phyloP scores from a whole-genome alignment of 2,329 filamentous ascomycete species.

The Venturia carpophila region DNA sequence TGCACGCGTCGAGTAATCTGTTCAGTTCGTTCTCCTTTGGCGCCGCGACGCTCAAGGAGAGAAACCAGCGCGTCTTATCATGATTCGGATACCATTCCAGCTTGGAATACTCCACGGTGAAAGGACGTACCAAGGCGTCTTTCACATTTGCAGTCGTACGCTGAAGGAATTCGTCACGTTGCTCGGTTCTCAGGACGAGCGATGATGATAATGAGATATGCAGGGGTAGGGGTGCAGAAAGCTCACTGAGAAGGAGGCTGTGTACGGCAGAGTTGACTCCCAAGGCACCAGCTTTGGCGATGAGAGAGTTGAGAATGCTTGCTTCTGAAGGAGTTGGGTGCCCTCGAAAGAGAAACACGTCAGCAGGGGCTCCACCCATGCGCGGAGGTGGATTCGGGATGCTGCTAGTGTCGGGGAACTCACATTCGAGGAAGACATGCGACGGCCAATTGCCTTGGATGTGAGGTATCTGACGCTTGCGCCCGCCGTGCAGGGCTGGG shows the following conservation, averaged over 20 bases:
- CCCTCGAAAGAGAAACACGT: conserved; percentile 26
- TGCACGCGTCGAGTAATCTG: conserved; percentile 57
- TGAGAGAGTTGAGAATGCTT: conserved; percentile 19
- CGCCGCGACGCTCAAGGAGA: conserved; percentile 59
- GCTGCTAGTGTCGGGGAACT: conserved; percentile 29
- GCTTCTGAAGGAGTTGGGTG: conserved; percentile 26
- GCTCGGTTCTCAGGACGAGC: conserved; percentile 62
- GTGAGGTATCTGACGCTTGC: conserved; percentile 75
- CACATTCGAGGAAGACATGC: conserved; percentile 90
- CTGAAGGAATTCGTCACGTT: conserved; percentile 60
- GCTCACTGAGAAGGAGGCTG: conserved; percentile 66
- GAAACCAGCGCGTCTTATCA: conserved; percentile 67
- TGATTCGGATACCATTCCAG: conserved; percentile 61
- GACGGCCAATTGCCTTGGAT: conserved; percentile 85
- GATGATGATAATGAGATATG: conserved; percentile 88
- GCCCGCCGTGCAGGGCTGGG: conserved; percentile 74
- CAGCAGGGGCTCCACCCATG: conserved; percentile 11
- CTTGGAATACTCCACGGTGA: conserved; percentile 37
- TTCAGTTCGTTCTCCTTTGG: conserved; percentile 32
- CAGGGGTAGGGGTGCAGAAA: conserved; percentile 69
- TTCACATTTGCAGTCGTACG: conserved; percentile 40
- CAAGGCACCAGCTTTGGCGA: neutral
- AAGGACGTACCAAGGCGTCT: conserved; percentile 44
- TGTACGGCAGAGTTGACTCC: conserved; percentile 41
- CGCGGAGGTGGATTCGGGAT: neutral